These are phyloP conservation scores for Trypanosoma congolense DNA, from an alignment of 208 protist genomes.

Conservation along the genomic window DNA sequence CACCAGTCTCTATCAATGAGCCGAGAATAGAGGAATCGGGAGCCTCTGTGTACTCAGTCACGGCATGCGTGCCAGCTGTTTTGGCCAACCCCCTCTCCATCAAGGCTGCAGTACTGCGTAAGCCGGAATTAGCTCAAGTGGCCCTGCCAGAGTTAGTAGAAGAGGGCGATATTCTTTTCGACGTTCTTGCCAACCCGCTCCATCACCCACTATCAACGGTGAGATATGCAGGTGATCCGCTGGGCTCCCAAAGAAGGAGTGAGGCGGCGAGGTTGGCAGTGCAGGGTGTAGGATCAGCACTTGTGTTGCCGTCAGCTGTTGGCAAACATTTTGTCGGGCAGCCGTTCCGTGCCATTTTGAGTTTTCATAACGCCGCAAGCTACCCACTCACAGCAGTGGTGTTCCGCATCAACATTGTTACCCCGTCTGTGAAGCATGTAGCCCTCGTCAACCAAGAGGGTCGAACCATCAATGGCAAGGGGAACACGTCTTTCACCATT, in stretches of 20 bases:
- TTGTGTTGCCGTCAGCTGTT: constrained; percentile 47
- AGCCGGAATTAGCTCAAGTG: constrained; percentile 33
- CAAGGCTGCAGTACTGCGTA: constrained; percentile 47
- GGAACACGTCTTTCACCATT: constrained; percentile 28
- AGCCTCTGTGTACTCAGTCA: constrained; percentile 13
- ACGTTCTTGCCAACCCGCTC: constrained; percentile 31
- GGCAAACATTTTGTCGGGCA: constrained; percentile 49
- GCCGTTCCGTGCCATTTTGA: constrained; percentile 56
- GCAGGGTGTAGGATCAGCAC: constrained; percentile 34
- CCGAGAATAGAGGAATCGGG: neutral
- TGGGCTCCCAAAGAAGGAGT: neutral
- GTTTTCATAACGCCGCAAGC: constrained; percentile 57
- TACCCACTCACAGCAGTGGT: constrained; percentile 36
- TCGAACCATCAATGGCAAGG: constrained; percentile 13
- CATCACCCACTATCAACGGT: constrained; percentile 1
- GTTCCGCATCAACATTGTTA: constrained; percentile 29
- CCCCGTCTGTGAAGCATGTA: constrained; percentile 20
- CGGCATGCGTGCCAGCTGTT: constrained; percentile 28
- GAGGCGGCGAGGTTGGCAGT: constrained; percentile 3
- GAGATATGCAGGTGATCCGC: neutral
- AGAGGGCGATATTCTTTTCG: constrained; percentile 70
- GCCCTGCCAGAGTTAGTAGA: constrained; percentile 38
- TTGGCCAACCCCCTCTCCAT: constrained; percentile 46
- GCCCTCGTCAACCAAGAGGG: constrained; percentile 27
- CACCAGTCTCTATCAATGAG: neutral